Percentiles rank a stretch among this genome's conserved stretches.
phyloP scores from a whole-genome alignment of 768 basidiomycete species.

The Amylocystis lapponica region DNA sequence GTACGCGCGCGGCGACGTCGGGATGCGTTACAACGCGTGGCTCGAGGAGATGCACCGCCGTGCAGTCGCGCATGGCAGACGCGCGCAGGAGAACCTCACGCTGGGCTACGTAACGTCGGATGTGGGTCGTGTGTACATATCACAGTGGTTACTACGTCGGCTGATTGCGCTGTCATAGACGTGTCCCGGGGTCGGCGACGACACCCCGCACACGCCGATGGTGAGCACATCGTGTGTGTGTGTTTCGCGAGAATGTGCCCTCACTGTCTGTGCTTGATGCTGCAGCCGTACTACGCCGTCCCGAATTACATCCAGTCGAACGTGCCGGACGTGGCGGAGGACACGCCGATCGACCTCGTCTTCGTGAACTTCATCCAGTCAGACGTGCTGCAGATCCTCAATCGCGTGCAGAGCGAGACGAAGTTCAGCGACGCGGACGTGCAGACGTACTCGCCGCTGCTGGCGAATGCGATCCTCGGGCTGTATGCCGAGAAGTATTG shows the following conservation, averaged over 20 bases:
- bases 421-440: constrained; percentile 50
- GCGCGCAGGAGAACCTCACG: constrained; percentile 44
- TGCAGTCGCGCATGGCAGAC: constrained; percentile 32
- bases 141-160: no score
- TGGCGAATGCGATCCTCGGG: constrained; percentile 48
- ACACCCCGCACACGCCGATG: constrained; percentile 56
- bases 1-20: constrained; percentile 47
- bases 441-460: constrained; percentile 44
- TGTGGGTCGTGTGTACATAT: constrained; percentile 39
- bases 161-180: constrained; percentile 34
- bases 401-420: constrained; percentile 44
- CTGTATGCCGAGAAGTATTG: constrained; percentile 44
- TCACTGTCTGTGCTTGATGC: not conserved
- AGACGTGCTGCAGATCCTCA: constrained; percentile 49
- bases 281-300: constrained; percentile 38
- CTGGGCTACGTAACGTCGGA: constrained; percentile 73
- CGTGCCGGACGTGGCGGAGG: constrained; percentile 42
- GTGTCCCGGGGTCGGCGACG: constrained; percentile 75
- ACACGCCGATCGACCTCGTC: constrained; percentile 62
- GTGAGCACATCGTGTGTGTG: constrained; percentile 5
- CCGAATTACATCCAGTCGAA: constrained; percentile 58
- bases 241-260: not conserved
- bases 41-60: constrained; percentile 48
- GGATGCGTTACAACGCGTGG: constrained; percentile 48
- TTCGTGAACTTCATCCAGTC: constrained; percentile 66